Evolutionary conservation across 2,329 filamentous ascomycete genomes (phyloP).

Genomic region (Metarhizium rileyi): DNA sequence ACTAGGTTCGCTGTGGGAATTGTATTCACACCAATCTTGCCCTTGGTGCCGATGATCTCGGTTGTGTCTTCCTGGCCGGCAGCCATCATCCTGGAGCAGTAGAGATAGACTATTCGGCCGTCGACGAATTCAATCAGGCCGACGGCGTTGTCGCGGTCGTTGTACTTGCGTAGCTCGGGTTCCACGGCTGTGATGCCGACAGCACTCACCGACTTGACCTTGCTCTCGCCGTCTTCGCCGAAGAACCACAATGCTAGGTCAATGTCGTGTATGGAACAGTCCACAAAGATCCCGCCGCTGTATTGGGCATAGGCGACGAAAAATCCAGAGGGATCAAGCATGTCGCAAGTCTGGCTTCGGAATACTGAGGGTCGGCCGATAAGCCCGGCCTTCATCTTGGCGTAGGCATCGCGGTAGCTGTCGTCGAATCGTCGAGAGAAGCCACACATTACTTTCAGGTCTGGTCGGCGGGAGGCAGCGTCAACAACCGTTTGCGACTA

Average conservation of each 20-base stretch:
- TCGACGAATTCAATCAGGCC: constrained; percentile 57
- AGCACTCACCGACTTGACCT: constrained; percentile 17
- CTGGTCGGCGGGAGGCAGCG: constrained; percentile 40
- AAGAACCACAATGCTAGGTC: constrained; percentile 21
- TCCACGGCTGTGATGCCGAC: constrained; percentile 19
- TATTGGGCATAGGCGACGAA: constrained; percentile 57
- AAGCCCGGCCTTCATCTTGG: constrained; percentile 38
- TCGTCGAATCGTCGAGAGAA: constrained; percentile 40
- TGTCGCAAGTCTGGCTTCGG: constrained; percentile 58
- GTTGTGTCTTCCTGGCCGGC: constrained; percentile 58
- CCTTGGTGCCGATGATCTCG: constrained; percentile 57
- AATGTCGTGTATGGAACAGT: constrained; percentile 61
- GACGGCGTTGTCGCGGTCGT: constrained; percentile 22
- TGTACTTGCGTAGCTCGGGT: constrained; percentile 16
- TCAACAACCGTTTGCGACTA: constrained; percentile 49
- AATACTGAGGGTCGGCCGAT: constrained; percentile 53
- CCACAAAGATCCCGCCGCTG: constrained; percentile 60
- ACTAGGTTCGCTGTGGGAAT: constrained; percentile 46
- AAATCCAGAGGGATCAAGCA: constrained; percentile 54
- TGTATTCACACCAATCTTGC: constrained; percentile 52
- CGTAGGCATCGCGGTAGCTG: constrained; percentile 51
- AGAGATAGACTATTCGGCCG: constrained; percentile 55
- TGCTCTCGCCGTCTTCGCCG: constrained; percentile 15
- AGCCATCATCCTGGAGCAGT: constrained; percentile 56
- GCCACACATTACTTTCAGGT: constrained; percentile 49